Base-by-base conservation (phyloP, 73 alveolate species). In the Blepharisma stoltei region DNA sequence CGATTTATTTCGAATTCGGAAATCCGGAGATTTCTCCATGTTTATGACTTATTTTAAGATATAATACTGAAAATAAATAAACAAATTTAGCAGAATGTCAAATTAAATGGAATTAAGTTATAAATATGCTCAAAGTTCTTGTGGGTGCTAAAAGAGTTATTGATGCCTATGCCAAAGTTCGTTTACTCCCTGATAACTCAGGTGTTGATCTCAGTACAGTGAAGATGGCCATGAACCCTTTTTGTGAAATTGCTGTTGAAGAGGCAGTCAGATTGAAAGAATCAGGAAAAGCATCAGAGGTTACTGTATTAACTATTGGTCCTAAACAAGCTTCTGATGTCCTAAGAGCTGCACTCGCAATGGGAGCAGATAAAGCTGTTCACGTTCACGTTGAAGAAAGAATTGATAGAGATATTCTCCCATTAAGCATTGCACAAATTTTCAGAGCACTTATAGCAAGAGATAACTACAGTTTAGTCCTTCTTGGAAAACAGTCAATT, bases 221-320 rank as follows among this genome's bases (percentile, higher is more conserved):
- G 71, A 92, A 92, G 79, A 86, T 83, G 95, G 68, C 95, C 44
- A 87, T 90, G 81, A 92, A 92, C 78, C 98, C 98, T 6, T 92
- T 92, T 86, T 89, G 94, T 76, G 98, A 92, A 78, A 92, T 92
- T 23, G 98, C 98, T 7, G 92, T 92, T 25, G 98, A 92, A 69
- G 95, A 92, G 81, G 98, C 98, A 11, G 76, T 92, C 75, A 83
- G 81, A 77, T 70, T 92, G 87, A 89, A 89, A 69, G 98, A 92
- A 76, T 78, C 86, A 11, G 91, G 93, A 48, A 66, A 76, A 54
- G 83, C 81, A 23, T 70, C 86, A 65, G 96, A 92, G 55, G 87
- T 92, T 18, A 89, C 88, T 27, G 96, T 92, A 23, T 52, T 92
- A 53, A 71, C 95, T 8, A 87, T 89, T 70, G 98, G 98, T 6